These are phyloP conservation scores for Globisporangium radiosum DNA, from an alignment of 352 stramenopile genomes.

Conservation along the genomic window DNA sequence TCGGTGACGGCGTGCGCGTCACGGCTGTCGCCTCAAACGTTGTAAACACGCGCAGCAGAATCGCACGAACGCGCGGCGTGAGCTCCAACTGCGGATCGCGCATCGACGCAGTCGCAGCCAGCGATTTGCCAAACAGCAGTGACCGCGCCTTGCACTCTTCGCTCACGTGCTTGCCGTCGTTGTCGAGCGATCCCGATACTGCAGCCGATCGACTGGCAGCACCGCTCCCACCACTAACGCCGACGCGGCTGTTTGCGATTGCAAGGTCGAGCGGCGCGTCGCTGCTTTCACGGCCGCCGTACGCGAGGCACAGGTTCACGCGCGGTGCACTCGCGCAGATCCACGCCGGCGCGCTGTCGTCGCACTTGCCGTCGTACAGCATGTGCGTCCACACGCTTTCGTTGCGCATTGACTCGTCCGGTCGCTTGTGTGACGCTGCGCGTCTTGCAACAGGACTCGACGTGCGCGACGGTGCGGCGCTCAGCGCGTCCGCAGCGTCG, in stretches of 20 bases:
- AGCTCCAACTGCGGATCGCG: constrained; percentile 14
- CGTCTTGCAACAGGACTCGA: constrained; percentile 11
- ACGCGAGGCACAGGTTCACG: constrained; percentile 38
- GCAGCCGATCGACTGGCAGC: background rate
- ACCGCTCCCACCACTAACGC: background rate
- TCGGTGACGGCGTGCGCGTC: constrained; percentile 18
- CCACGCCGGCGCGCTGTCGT: constrained; percentile 23
- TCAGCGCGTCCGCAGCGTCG: constrained; percentile 4
- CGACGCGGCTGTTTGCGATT: constrained; percentile 6
- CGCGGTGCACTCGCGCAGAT: constrained; percentile 30
- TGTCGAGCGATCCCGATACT: background rate
- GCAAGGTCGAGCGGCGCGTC: constrained; percentile 8
- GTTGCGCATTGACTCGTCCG: constrained; percentile 5
- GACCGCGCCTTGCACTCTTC: constrained; percentile 3
- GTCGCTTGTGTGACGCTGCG: background rate
- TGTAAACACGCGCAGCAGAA: constrained; percentile 32
- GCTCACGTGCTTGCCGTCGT: constrained; percentile 1
- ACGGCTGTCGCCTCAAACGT: constrained; percentile 20
- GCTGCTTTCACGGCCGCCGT: constrained; percentile 25
- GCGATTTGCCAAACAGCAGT: constrained; percentile 3
- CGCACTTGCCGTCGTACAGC: constrained; percentile 13
- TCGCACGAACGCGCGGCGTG: constrained; percentile 20
- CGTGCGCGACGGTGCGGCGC: constrained; percentile 5
- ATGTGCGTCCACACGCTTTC: constrained; percentile 15
- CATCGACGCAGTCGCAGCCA: background rate